Percentiles rank a stretch among this genome's conserved stretches.
phyloP scores from a whole-genome alignment of 176 grass and related monocot genomes.

The Saccharum officinarum region DNA sequence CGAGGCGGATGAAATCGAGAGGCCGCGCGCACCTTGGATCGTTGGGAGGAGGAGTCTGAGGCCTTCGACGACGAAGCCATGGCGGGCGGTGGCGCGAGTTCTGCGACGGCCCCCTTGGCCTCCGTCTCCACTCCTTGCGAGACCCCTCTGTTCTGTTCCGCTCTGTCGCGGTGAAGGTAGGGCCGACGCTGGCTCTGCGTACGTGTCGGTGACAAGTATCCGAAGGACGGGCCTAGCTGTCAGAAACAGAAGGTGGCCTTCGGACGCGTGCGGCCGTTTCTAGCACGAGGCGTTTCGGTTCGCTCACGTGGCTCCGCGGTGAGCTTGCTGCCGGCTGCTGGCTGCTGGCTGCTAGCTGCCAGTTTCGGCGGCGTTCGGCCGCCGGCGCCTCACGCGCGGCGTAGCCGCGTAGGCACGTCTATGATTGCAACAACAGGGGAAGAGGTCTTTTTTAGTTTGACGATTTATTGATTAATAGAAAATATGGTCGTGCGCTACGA shows the following conservation, averaged over 20 bases:
- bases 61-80: conserved; percentile 80
- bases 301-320: background rate
- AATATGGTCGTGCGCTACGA: too few relatives aligned
- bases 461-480: too few relatives aligned
- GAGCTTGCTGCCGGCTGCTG: too few relatives aligned
- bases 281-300: background rate
- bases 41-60: conserved; percentile 70
- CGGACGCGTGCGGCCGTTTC: background rate
- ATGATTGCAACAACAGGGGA: too few relatives aligned
- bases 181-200: background rate
- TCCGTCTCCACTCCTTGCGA: background rate
- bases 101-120: background rate
- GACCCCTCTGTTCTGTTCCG: background rate
- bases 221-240: background rate
- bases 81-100: conserved; percentile 51
- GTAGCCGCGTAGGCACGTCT: too few relatives aligned
- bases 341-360: too few relatives aligned
- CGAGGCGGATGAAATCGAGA: background rate
- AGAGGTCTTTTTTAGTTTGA: too few relatives aligned
- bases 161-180: background rate
- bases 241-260: background rate
- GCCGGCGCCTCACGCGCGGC: too few relatives aligned
- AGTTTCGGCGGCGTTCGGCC: too few relatives aligned
- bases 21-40: conserved; percentile 54
- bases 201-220: background rate